Evolutionary conservation across 192 early-diverging fungal species (phyloP), one percentile per base, ranked within the genome.

Genomic region (Chytriomyces sp.): DNA sequence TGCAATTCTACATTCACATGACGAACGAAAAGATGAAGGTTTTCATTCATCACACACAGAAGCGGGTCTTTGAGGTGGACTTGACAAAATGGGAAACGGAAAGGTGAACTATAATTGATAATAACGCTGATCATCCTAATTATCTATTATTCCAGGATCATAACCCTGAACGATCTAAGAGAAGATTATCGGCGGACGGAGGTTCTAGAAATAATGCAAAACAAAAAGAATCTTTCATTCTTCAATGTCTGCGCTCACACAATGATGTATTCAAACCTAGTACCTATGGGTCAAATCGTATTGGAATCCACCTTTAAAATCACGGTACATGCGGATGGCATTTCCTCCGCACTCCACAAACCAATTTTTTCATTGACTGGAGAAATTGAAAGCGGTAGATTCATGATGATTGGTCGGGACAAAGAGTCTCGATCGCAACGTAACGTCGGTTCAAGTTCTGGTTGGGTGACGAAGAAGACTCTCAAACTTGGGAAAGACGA

Each of bases 281-380:
- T 65, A 17, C 63, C 63, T n/a, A 38, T 65, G n/a, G 63, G 63
- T 22, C 22, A 34, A 6, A 65, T 65, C 38, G 28, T 30, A 8
- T 26, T 65, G 6, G 63, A 65, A 17, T 65, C 63, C 17, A 17
- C 4, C 17, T 33, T 10, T n/a, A 65, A 65, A 52, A 65, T 65
- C 40, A 52, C 41, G 10, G 49, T 65, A 8, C 49, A 52, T 52
- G n/a, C 25, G 6, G 59, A 61, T 37, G 2, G 22, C 39, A 65
- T 22, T 17, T 19, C 63, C 25, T 26, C 14, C 19, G 22, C 22
- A 17, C 31, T 32, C 12, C 14, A 14, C 22, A 65, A 65, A 49
- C 63, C 63, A 14, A 2, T 65, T 10, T 65, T 65, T 39, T 65
- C 63, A 19, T 33, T 65, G 22, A 65, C 63, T 41, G 63, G 63